Evolutionary conservation across 2,329 filamentous ascomycete genomes (phyloP).

Genomic region (Nigrospora osmanthi): DNA sequence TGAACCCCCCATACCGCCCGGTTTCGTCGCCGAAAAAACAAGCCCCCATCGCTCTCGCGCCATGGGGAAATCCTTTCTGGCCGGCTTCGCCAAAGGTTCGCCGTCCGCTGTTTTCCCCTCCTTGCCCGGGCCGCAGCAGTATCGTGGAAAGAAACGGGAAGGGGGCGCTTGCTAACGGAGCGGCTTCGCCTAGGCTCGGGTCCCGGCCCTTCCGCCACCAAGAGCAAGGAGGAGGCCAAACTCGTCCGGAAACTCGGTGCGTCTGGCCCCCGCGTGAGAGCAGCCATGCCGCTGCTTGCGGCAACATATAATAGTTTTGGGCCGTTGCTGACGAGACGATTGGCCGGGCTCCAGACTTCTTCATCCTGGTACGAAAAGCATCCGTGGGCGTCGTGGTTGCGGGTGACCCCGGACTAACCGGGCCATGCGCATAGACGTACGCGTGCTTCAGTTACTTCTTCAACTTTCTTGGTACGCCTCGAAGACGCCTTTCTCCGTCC

Average conservation of each 20-base stretch:
- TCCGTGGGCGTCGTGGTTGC: not conserved
- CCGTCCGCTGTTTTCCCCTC: not conserved
- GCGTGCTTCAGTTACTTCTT: constrained; percentile 26
- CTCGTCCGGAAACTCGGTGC: constrained; percentile 21
- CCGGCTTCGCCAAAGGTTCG: not conserved
- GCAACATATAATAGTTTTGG: no score
- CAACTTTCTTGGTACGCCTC: constrained; percentile 22
- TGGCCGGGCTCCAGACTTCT: constrained; percentile 16
- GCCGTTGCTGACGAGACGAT: not conserved
- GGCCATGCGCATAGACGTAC: constrained; percentile 13
- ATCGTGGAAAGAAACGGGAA: no score
- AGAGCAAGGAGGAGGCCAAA: constrained; percentile 12
- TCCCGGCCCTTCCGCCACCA: not conserved
- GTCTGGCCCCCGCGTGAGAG: not conserved
- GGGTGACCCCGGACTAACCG: no score
- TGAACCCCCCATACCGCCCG: not conserved
- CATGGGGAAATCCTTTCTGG: no score
- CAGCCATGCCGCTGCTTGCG: no score
- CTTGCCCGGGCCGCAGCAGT: no score
- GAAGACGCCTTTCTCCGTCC: not conserved
- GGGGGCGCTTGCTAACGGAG: not conserved
- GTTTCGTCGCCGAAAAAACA: not conserved
- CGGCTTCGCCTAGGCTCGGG: not conserved
- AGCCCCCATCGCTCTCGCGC: not conserved
- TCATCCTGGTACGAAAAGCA: constrained; percentile 13